Conservation (phyloP, 164 flowering plant species). For the Piper betle region DNA sequence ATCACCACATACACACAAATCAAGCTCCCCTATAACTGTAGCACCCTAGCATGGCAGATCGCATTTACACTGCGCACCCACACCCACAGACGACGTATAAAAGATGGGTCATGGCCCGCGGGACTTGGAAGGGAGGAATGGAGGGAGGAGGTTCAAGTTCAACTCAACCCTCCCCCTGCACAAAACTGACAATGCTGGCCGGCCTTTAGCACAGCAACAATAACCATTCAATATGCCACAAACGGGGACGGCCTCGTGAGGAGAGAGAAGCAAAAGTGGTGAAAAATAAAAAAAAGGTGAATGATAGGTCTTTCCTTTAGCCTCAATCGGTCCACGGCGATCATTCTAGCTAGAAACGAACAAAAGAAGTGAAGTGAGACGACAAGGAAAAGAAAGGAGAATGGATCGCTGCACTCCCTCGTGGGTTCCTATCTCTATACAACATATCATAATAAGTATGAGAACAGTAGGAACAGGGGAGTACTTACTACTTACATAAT, state of each 20-base stretch:
- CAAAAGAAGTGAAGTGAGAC: background rate
- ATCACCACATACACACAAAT: too few species aligned
- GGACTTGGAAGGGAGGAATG: background rate
- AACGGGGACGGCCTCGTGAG: background rate
- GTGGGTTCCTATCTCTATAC: background rate
- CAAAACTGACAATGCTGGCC: conserved; percentile 4
- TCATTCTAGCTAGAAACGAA: background rate
- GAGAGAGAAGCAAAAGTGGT: background rate
- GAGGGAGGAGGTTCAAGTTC: background rate
- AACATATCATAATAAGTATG: background rate
- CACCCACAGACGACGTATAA: background rate
- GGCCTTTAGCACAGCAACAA: background rate
- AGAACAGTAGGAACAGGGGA: background rate
- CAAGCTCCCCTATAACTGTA: too few species aligned
- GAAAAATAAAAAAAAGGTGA: too few species aligned
- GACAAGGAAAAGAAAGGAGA: background rate
- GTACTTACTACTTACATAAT: too few species aligned
- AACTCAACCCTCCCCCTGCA: background rate
- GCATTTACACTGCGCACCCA: too few species aligned
- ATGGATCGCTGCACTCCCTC: background rate
- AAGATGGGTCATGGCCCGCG: too few species aligned
- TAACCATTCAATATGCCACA: conserved; percentile 5
- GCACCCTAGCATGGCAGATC: too few species aligned
- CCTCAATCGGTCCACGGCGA: too few species aligned
- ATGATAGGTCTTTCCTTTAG: too few species aligned